Percentiles rank a stretch among this genome's conserved stretches.
phyloP scores from a whole-genome alignment of 768 basidiomycete species.

The Leucogyrophana mollusca region DNA sequence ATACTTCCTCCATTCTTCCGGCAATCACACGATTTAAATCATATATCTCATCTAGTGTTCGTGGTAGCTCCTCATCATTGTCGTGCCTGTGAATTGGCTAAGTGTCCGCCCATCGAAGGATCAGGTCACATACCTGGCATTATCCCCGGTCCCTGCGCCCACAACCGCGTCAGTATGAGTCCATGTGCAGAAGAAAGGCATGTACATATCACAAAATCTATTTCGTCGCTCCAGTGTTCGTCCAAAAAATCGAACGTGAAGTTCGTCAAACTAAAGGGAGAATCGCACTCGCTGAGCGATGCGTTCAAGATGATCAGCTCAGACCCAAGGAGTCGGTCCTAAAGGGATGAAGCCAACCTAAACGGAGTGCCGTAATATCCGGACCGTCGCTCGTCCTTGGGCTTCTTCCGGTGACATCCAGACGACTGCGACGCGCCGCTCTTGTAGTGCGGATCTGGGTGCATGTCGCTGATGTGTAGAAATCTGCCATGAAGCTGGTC shows the following conservation, averaged over 20 bases:
- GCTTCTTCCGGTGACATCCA: constrained; percentile 64
- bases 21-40: constrained; percentile 67
- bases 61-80: constrained; percentile 77
- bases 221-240: constrained; percentile 74
- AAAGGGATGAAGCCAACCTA: no score
- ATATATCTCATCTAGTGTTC: constrained; percentile 79
- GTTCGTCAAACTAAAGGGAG: constrained; percentile 77
- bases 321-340: no score
- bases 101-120: constrained; percentile 6
- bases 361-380: constrained; percentile 68
- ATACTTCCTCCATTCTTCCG: constrained; percentile 69
- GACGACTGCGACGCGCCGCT: constrained; percentile 50
- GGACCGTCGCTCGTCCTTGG: constrained; percentile 52
- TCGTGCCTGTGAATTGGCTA: no score
- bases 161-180: neutral
- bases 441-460: constrained; percentile 72
- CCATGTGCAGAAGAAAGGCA: constrained; percentile 12
- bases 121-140: constrained; percentile 50
- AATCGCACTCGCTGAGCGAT: constrained; percentile 67
- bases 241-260: constrained; percentile 79
- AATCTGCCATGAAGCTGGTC: constrained; percentile 66
- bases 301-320: no score
- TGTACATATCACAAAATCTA: constrained; percentile 89
- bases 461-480: constrained; percentile 82
- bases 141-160: constrained; percentile 71